Evolutionary conservation across 2,329 filamentous ascomycete genomes (phyloP).

Genomic region (Penicillium sp.): DNA sequence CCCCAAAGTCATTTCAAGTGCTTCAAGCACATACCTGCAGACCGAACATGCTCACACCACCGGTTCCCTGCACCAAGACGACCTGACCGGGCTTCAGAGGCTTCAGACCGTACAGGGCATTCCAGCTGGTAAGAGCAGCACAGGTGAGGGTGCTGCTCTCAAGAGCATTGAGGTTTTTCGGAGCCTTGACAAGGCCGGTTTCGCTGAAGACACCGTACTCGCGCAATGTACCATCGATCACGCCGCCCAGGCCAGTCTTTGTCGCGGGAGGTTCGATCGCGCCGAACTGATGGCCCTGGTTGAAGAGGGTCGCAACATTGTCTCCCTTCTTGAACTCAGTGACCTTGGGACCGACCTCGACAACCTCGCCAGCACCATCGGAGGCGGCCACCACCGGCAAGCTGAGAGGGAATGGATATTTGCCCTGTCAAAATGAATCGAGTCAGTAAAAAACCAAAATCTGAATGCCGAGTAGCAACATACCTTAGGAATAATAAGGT

Average conservation of each 20-base stretch:
- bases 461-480: conserved; percentile 13
- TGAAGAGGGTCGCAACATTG: conserved; percentile 58
- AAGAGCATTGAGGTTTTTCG: conserved; percentile 52
- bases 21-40: conserved; percentile 44
- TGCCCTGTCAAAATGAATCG: conserved; percentile 21
- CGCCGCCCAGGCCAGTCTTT: conserved; percentile 64
- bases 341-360: conserved; percentile 56
- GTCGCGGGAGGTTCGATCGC: conserved; percentile 41
- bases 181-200: conserved; percentile 63
- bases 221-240: conserved; percentile 65
- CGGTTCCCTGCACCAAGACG: conserved; percentile 61
- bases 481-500: conserved; percentile 48
- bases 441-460: not conserved
- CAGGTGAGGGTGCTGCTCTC: conserved; percentile 61
- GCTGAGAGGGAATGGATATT: conserved; percentile 33
- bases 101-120: conserved; percentile 60
- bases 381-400: conserved; percentile 35
- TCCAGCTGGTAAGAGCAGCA: conserved; percentile 65
- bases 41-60: conserved; percentile 59
- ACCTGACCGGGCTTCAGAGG: conserved; percentile 54
- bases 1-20: not conserved
- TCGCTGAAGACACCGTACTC: conserved; percentile 67
- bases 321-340: conserved; percentile 58
- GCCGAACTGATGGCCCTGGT: conserved; percentile 56
- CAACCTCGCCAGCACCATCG: conserved; percentile 46